phyloP scores from a whole-genome alignment of 352 stramenopile species.

The Globisporangium yorkense region DNA sequence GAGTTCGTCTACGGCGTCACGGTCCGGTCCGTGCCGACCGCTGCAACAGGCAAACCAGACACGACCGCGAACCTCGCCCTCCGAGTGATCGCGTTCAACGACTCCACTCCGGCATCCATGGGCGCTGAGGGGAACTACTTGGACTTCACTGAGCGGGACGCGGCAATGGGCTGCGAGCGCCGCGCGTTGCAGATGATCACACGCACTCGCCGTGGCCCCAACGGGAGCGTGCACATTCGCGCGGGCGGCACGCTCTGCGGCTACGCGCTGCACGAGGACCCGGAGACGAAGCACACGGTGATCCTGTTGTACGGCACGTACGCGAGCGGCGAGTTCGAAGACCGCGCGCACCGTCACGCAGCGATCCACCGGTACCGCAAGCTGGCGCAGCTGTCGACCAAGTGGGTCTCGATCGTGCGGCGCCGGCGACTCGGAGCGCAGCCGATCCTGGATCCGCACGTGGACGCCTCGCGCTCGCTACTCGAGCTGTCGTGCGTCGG shows the following conservation, averaged over 20 bases:
- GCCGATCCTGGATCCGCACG: constrained; percentile 6
- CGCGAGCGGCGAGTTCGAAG: neutral
- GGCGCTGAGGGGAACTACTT: constrained; percentile 13
- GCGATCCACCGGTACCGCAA: constrained; percentile 13
- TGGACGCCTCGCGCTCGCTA: constrained; percentile 10
- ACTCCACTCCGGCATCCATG: constrained; percentile 5
- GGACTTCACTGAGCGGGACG: constrained; percentile 17
- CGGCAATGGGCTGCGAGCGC: neutral
- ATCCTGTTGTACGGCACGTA: constrained; percentile 18
- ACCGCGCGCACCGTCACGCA: constrained; percentile 7
- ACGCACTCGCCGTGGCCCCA: neutral
- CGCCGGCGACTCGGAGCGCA: constrained; percentile 9
- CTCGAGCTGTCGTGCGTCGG: constrained; percentile 12
- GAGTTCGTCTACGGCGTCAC: constrained; percentile 21
- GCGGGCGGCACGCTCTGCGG: constrained; percentile 11
- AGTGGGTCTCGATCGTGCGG: constrained; percentile 12
- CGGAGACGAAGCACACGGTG: constrained; percentile 11
- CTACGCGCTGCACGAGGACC: constrained; percentile 21
- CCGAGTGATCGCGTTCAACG: constrained; percentile 17
- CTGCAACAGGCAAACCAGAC: neutral
- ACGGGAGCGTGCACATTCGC: constrained; percentile 1
- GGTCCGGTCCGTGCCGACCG: constrained; percentile 11
- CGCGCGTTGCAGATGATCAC: constrained; percentile 16
- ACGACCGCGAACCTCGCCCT: constrained; percentile 10
- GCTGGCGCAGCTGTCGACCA: constrained; percentile 12